Conservation (phyloP, 768 basidiomycete genomes). For the Mycena rebaudengoi region DNA sequence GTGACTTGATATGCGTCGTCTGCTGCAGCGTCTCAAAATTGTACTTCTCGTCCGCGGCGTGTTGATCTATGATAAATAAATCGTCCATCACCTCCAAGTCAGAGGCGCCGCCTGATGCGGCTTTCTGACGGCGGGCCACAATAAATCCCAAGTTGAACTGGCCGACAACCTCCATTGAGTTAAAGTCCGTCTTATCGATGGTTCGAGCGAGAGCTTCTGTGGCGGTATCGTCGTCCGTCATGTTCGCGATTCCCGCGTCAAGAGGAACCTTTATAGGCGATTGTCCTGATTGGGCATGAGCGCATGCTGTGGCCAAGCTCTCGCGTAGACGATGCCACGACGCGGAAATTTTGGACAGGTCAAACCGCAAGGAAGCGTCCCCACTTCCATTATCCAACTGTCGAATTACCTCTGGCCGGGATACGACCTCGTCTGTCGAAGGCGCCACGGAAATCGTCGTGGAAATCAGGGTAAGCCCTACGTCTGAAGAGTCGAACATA, state of each 20-base stretch:
- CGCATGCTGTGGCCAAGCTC: neutral
- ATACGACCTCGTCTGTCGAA: constrained; percentile 27
- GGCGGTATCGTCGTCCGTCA: constrained; percentile 55
- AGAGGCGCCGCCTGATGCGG: constrained; percentile 13
- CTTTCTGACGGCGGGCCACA: constrained; percentile 70
- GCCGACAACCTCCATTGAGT: constrained; percentile 82
- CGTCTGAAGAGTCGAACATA: constrained; percentile 31
- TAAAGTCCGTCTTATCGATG: constrained; percentile 89
- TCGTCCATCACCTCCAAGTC: constrained; percentile 75
- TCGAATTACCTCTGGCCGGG: constrained; percentile 53
- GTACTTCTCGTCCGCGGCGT: constrained; percentile 98
- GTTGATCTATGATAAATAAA: constrained; percentile 96
- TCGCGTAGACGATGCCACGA: constrained; percentile 13
- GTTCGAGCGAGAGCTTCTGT: constrained; percentile 81
- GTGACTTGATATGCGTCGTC: constrained; percentile 90
- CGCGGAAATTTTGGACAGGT: constrained; percentile 33
- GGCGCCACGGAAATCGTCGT: constrained; percentile 19
- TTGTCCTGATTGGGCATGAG: neutral
- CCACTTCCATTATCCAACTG: constrained; percentile 30
- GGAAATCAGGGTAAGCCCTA: constrained; percentile 17
- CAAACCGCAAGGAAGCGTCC: constrained; percentile 40
- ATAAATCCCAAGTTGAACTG: constrained; percentile 99
- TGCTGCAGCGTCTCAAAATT: constrained; percentile 95
- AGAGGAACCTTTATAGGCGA: neutral
- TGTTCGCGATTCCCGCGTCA: neutral